Conservation (phyloP, 2,329 filamentous ascomycete genomes). For the Pyrenophora graminea region DNA sequence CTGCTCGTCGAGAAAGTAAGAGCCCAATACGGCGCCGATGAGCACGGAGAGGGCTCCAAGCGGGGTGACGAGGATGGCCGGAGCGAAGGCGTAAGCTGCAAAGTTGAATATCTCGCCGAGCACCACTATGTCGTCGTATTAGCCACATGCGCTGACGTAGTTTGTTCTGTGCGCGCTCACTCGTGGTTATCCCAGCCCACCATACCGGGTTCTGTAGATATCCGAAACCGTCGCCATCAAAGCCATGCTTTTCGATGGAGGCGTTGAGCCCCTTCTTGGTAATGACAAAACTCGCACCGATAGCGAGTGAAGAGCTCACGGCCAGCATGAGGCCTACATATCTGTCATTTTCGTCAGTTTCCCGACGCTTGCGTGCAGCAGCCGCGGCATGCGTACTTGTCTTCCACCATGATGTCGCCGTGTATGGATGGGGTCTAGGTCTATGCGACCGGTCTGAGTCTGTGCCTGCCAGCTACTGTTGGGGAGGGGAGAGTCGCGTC, state of each 20-base stretch:
- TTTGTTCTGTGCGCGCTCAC: conserved; percentile 57
- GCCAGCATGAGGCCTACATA: conserved; percentile 49
- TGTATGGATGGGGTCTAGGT: conserved; percentile 19
- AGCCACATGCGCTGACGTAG: conserved; percentile 12
- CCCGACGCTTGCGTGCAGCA: not conserved
- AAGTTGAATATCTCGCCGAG: conserved; percentile 96
- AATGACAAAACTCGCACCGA: conserved; percentile 90
- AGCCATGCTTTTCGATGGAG: conserved; percentile 87
- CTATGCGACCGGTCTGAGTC: conserved; percentile 12
- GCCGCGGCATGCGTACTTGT: conserved; percentile 42
- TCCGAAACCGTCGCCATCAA: conserved; percentile 93
- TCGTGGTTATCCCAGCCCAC: conserved; percentile 92
- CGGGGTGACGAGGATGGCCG: conserved; percentile 96
- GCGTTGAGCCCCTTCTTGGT: conserved; percentile 98
- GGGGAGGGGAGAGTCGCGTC: not conserved
- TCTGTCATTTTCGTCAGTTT: conserved; percentile 41
- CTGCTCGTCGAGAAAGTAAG: conserved; percentile 90
- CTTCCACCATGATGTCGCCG: conserved; percentile 43
- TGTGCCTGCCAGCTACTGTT: conserved; percentile 5
- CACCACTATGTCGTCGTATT: conserved; percentile 65
- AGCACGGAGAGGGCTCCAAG: conserved; percentile 91
- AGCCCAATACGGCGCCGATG: conserved; percentile 91
- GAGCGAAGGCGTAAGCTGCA: conserved; percentile 95
- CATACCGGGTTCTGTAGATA: conserved; percentile 94
- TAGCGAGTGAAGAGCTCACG: conserved; percentile 47